Conservation (phyloP, 305 asterid genomes). For the Fraxinus baroniana region DNA sequence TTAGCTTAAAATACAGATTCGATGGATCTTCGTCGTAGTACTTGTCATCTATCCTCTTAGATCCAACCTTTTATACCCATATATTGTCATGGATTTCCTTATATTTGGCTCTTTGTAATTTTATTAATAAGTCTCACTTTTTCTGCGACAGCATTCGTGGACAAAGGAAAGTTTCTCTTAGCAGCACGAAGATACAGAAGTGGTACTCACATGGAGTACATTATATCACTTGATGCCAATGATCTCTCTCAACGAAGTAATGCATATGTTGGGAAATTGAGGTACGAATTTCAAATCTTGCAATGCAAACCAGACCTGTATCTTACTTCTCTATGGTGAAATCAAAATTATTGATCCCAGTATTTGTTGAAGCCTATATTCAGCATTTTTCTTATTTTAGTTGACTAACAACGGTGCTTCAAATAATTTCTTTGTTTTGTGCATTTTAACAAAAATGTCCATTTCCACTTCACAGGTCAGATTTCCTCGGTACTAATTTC, state of each 20-base stretch:
- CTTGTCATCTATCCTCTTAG: neutral
- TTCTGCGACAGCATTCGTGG: slow-evolving; percentile 58
- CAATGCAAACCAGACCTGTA: slow-evolving; percentile 3
- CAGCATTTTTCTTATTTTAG: neutral
- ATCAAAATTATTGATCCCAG: neutral
- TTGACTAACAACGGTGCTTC: neutral
- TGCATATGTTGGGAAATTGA: slow-evolving; percentile 90
- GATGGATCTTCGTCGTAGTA: neutral
- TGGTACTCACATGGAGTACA: slow-evolving; percentile 79
- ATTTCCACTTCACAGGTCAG: slow-evolving; percentile 55
- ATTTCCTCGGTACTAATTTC: slow-evolving; percentile 89
- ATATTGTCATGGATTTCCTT: neutral
- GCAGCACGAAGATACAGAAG: slow-evolving; percentile 83
- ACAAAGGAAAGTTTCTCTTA: slow-evolving; percentile 86
- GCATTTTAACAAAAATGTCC: neutral
- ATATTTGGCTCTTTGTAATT: slow-evolving; percentile 9
- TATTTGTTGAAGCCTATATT: neutral
- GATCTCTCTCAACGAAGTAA: slow-evolving; percentile 88
- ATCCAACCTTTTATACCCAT: neutral
- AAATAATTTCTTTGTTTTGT: neutral
- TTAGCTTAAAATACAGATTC: neutral
- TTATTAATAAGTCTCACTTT: neutral
- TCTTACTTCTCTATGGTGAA: neutral
- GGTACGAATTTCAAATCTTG: slow-evolving; percentile 42
- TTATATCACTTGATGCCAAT: slow-evolving; percentile 76